Evolutionary conservation across 495 filamentous ascomycete species (phyloP), one percentile per base, ranked within the genome.

Genomic region (Platismatia glauca): DNA sequence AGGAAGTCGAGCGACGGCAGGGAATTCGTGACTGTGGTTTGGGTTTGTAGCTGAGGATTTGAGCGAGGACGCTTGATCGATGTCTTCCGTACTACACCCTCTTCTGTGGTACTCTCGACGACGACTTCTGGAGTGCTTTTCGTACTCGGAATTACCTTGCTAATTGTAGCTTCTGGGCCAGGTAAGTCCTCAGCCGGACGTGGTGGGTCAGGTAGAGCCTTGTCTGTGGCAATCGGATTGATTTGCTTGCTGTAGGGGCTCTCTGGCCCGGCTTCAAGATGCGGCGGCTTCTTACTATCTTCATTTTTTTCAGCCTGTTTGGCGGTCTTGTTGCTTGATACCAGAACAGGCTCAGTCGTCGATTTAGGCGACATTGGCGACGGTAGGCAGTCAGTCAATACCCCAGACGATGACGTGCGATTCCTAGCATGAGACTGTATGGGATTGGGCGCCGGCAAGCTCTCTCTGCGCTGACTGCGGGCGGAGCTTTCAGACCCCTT

Each of bases 21-120:
- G 6, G 59, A 29, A 16, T 68, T 57, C 20, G 60, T 60, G 34
- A 60, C 52, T 7, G 64, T 59, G 18, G 58, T 55, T 33, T 62
- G 66, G 4, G 55, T 64, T 33, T 66, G 68, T 34, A 70, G 55
- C 50, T 70, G 64, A 20, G 66, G 68, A 43, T 70, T 68, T 16
- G 68, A 70, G 20, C 68, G 64, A 31, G 68, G 64, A 13, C 68
- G 66, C 55, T 58, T 70, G 62, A 70, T 61, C 34, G 68, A 67
- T 43, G 67, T 61, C 60, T 68, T 68, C 13, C 64, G 56, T 37
- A 66, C 53, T 4, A 66, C 29, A 31, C 67, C 64, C n/a, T 68
- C 64, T 39, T 61, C 58, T 22, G 52, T 63, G 22, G 58, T 56
- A 38, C 59, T 63, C 55, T 67, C 55, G 24, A 68, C 62, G n/a